Base-by-base conservation (phyloP, 2,329 filamentous ascomycete species). In the Knoxdaviesia capensis region DNA sequence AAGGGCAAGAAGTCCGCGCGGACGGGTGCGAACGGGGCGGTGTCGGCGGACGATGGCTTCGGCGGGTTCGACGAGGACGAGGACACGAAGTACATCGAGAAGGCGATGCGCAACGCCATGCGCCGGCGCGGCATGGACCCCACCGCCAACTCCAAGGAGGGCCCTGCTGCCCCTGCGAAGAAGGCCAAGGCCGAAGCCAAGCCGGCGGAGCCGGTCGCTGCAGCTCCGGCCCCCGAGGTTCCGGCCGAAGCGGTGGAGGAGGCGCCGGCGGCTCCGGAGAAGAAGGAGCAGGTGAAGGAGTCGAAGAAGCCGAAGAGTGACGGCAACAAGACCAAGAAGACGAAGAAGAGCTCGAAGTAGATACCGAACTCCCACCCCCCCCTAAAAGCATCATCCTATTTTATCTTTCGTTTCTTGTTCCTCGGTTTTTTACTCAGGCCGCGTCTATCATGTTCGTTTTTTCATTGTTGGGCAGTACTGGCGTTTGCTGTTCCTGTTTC, bases 61-160 rank as follows among this genome's bases (percentile, higher is more conserved):
- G 80, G 75, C 41, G 78, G 71, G 1, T 88, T 82, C 54, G 74
- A 86, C 46, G 80, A 85, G 0, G 74, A 78, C 0, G 78, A 77
- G 54, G 83, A 88, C 53, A 59, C 68, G 50, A 68, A 74, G 50
- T 77, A 79, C 54, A 84, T 87, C 37, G 70, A 79, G 52, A 74
- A 74, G 51, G 80, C 75, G n/a, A 76, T 77, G 64, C 71, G 73
- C 49, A 84, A 80, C 52, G 71, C 75, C 45, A 71, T 86, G 66
- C 74, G 80, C 51, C 73, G 74, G 52, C 78, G 80, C 54, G 82
- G 82, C 46, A 59, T 87, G 42, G 75, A 87, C 56, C 81, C 81
- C 1, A 75, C 71, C 53, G 47, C 49, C 40, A 59, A 54, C 49
- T 20, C 20, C 20, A 20, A 20, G 20, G 20, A 20, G 20, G 3